Evolutionary conservation across 768 basidiomycete genomes (phyloP).

Genomic region (Suillus ampliporus): DNA sequence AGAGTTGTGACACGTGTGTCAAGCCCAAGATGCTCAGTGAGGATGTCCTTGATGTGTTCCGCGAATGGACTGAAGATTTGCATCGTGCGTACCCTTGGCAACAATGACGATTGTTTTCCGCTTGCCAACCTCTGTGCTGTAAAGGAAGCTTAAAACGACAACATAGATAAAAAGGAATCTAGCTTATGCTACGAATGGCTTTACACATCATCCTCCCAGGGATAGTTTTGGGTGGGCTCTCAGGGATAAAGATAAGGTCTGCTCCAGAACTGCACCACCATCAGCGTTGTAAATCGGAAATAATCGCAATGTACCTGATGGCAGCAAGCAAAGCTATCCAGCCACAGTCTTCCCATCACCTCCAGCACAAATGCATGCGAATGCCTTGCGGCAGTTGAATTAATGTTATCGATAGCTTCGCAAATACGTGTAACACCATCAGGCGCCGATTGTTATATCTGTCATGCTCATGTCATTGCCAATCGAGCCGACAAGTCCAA

Average conservation of each 20-base stretch:
- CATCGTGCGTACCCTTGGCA: conserved; percentile 94
- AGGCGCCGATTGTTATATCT: conserved; percentile 97
- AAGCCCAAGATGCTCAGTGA: conserved; percentile 84
- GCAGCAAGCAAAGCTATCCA: conserved; percentile 96
- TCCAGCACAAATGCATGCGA: conserved; percentile 98
- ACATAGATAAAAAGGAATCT: not conserved
- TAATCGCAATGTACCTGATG: conserved; percentile 64
- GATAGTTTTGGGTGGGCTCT: conserved; percentile 77
- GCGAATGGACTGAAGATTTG: conserved; percentile 91
- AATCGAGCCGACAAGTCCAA: conserved; percentile 98
- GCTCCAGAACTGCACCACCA: conserved; percentile 71
- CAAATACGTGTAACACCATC: conserved; percentile 96
- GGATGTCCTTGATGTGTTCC: conserved; percentile 88
- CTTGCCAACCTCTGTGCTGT: conserved; percentile 93
- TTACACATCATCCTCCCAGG: conserved; percentile 78
- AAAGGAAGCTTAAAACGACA: conserved; percentile 4
- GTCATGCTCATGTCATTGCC: conserved; percentile 99
- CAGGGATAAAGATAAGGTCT: conserved; percentile 98
- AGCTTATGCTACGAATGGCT: conserved; percentile 74
- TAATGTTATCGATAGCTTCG: conserved; percentile 97
- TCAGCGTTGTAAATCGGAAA: conserved; percentile 15
- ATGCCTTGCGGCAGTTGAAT: conserved; percentile 94
- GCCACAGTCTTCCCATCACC: conserved; percentile 99
- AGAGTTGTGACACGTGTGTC: conserved; percentile 97
- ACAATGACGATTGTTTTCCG: conserved; percentile 99